These are phyloP conservation scores for Nelumbo lutea DNA, from an alignment of 164 flowering plant genomes.

Conservation along the genomic window DNA sequence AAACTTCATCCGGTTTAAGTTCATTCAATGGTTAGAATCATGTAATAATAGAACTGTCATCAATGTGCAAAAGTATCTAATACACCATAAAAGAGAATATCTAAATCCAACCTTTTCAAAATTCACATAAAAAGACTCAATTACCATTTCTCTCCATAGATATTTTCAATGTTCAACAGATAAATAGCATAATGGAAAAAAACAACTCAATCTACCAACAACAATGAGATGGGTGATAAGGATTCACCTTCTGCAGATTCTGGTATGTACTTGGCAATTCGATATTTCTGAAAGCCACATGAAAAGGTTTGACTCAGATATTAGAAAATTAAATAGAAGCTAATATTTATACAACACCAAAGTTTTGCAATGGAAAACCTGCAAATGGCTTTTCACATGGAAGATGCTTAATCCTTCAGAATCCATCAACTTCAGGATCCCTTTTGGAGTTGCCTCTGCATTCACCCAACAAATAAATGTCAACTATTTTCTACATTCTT, in stretches of 20 bases:
- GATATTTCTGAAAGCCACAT: slow-evolving; percentile 48
- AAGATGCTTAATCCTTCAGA: slow-evolving; percentile 63
- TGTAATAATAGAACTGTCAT: too few relatives aligned
- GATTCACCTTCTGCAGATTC: slow-evolving; percentile 50
- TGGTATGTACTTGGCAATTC: slow-evolving; percentile 57
- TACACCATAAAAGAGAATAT: not conserved
- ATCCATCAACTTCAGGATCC: slow-evolving; percentile 62
- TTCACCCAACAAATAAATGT: slow-evolving; percentile 1
- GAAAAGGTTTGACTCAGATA: not conserved
- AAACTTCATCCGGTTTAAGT: not conserved
- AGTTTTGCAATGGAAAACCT: slow-evolving; percentile 28
- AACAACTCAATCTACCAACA: not conserved
- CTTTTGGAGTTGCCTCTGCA: slow-evolving; percentile 80
- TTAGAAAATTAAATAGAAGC: not conserved
- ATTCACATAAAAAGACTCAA: not conserved
- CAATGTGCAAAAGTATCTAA: not conserved
- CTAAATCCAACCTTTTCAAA: not conserved
- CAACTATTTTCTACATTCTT: not conserved
- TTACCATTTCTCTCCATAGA: not conserved
- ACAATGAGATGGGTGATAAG: not conserved
- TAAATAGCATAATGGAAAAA: not conserved
- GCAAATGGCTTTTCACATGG: slow-evolving; percentile 83
- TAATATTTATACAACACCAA: not conserved
- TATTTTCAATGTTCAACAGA: not conserved
- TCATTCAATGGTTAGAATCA: not conserved